phyloP scores from a whole-genome alignment of 164 flowering plant genomes.

The Vitis riparia region DNA sequence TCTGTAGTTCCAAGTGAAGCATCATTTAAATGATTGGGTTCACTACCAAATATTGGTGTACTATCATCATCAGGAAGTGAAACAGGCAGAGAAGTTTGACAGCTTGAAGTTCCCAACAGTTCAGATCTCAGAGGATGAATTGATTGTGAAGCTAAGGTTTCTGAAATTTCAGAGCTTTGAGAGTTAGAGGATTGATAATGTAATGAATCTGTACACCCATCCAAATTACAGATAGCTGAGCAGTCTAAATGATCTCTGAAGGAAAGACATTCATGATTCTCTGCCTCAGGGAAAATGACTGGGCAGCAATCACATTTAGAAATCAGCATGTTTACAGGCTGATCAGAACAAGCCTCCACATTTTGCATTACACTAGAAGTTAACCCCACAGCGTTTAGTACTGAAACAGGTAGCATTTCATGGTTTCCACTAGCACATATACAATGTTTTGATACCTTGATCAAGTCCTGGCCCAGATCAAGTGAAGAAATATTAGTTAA shows the following conservation, averaged over 20 bases:
- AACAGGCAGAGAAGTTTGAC: conserved; percentile 24
- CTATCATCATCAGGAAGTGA: conserved; percentile 28
- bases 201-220: conserved; percentile 23
- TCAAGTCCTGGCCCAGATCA: conserved; percentile 37
- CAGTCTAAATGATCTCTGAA: conserved; percentile 23
- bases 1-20: conserved; percentile 31
- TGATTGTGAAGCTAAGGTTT: conserved; percentile 25
- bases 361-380: conserved; percentile 27
- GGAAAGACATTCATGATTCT: conserved; percentile 27
- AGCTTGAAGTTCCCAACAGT: conserved; percentile 26
- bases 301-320: conserved; percentile 38
- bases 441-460: conserved; percentile 25
- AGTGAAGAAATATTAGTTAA: conserved; percentile 30
- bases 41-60: conserved; percentile 18
- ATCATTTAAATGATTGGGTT: conserved; percentile 24
- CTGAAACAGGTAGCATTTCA: conserved; percentile 20
- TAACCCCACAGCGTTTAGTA: conserved; percentile 27
- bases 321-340: conserved; percentile 28
- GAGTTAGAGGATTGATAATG: conserved; percentile 29
- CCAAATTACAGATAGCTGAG: conserved; percentile 23
- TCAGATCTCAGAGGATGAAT: conserved; percentile 31
- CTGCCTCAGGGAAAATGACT: conserved; percentile 33
- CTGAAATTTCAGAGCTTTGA: conserved; percentile 24
- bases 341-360: conserved; percentile 25
- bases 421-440: conserved; percentile 25